Conservation (phyloP, 1,139 yeast species). For the Lodderomyces margitis region DNA sequence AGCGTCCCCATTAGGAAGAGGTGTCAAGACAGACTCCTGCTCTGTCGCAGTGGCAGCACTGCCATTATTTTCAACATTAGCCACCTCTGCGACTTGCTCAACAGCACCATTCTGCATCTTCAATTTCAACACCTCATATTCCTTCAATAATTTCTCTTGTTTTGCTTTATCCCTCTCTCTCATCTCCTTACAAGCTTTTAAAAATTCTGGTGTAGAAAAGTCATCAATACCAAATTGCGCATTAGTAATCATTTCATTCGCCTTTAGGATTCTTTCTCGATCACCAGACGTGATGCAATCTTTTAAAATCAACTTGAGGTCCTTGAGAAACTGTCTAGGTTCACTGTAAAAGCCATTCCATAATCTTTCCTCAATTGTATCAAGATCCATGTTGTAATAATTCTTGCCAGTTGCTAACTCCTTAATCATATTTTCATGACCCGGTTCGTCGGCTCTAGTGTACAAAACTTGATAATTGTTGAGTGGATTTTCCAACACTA, state of each 20-base stretch:
- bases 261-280: constrained; percentile 80
- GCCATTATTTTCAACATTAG: background rate
- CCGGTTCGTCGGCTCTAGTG: constrained; percentile 52
- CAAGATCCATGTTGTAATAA: constrained; percentile 87
- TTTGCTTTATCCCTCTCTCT: constrained; percentile 64
- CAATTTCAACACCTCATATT: constrained; percentile 26
- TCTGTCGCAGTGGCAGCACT: background rate
- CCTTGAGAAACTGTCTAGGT: constrained; percentile 84
- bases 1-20: background rate
- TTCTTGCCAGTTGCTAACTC: constrained; percentile 73
- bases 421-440: constrained; percentile 63
- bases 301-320: constrained; percentile 76
- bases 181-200: constrained; percentile 73
- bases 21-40: background rate
- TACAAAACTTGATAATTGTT: constrained; percentile 48
- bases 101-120: constrained; percentile 20
- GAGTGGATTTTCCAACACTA: constrained; percentile 35
- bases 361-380: constrained; percentile 86
- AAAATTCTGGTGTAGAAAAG: constrained; percentile 68
- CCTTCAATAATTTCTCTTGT: constrained; percentile 46
- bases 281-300: constrained; percentile 79
- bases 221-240: constrained; percentile 96
- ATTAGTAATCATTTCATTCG: constrained; percentile 94
- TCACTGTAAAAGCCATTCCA: constrained; percentile 97
- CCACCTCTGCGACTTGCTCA: background rate